These are phyloP conservation scores for Pythium pyrilobum DNA, from an alignment of 352 stramenopile genomes.

Conservation along the genomic window DNA sequence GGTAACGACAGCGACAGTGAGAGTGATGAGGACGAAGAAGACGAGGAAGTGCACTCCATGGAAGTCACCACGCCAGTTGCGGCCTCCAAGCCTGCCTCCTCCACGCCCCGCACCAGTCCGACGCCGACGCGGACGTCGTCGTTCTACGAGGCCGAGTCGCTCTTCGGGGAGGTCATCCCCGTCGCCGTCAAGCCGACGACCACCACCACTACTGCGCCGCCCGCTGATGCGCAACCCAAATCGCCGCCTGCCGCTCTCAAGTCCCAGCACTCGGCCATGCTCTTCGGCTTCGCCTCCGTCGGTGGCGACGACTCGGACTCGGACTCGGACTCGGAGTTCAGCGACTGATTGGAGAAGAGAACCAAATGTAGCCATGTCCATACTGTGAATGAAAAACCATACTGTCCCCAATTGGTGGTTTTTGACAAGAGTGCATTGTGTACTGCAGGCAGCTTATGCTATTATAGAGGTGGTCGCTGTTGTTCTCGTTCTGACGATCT, in stretches of 20 bases:
- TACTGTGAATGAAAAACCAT: constrained; percentile 3
- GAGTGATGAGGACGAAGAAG: background rate
- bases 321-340: constrained; percentile 53
- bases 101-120: background rate
- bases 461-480: background rate
- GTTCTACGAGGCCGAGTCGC: constrained; percentile 27
- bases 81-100: background rate
- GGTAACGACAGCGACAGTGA: constrained; percentile 11
- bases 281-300: constrained; percentile 55
- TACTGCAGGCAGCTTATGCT: background rate
- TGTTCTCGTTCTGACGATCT: background rate
- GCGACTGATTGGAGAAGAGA: constrained; percentile 19
- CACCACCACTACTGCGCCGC: background rate
- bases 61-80: background rate
- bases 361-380: constrained; percentile 19
- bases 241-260: background rate
- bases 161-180: constrained; percentile 43
- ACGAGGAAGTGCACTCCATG: background rate
- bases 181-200: background rate
- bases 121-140: constrained; percentile 15
- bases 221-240: background rate
- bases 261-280: constrained; percentile 23
- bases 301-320: constrained; percentile 36
- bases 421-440: background rate
- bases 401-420: background rate